Conservation (phyloP, 2,329 filamentous ascomycete genomes). For the Macrophomina tecta region DNA sequence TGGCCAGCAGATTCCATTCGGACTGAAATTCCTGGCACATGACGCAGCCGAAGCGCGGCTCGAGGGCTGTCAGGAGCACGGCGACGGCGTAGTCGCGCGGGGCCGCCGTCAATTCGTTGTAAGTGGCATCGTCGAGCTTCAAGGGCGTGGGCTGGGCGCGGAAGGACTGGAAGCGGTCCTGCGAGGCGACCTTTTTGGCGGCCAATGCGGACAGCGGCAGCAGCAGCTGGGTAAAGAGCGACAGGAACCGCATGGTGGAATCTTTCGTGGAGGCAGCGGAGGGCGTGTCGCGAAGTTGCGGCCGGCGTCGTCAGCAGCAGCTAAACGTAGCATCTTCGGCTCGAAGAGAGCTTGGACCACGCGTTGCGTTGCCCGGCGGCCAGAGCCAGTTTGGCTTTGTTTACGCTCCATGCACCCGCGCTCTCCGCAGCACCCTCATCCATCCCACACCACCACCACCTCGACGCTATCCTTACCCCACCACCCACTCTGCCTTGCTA, state of each 20-base stretch:
- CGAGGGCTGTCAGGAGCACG: slow-evolving; percentile 85
- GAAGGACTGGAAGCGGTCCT: slow-evolving; percentile 73
- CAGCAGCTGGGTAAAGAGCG: slow-evolving; percentile 67
- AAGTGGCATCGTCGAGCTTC: slow-evolving; percentile 78
- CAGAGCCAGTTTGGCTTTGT: not conserved
- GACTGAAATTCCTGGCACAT: slow-evolving; percentile 91
- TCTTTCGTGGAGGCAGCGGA: slow-evolving; percentile 28
- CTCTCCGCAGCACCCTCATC: not conserved
- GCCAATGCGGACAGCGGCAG: slow-evolving; percentile 66
- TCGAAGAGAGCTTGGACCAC: too few relatives aligned
- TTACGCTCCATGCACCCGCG: not conserved
- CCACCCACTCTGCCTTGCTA: not conserved
- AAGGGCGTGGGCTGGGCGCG: slow-evolving; percentile 73
- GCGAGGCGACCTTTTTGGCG: slow-evolving; percentile 64
- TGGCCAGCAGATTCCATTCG: slow-evolving; percentile 87
- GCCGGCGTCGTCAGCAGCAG: slow-evolving; percentile 25
- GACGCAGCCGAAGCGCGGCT: slow-evolving; percentile 80
- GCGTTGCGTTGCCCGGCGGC: too few relatives aligned
- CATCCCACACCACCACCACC: not conserved
- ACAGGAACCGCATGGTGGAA: slow-evolving; percentile 69
- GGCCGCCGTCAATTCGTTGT: slow-evolving; percentile 74
- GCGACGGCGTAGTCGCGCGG: slow-evolving; percentile 85
- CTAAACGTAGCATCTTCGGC: slow-evolving; percentile 2
- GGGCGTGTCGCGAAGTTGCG: not conserved
- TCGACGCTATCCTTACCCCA: slow-evolving; percentile 7